phyloP scores from a whole-genome alignment of 108 stramenopile genomes.

The Discostella pseudostelligera region DNA sequence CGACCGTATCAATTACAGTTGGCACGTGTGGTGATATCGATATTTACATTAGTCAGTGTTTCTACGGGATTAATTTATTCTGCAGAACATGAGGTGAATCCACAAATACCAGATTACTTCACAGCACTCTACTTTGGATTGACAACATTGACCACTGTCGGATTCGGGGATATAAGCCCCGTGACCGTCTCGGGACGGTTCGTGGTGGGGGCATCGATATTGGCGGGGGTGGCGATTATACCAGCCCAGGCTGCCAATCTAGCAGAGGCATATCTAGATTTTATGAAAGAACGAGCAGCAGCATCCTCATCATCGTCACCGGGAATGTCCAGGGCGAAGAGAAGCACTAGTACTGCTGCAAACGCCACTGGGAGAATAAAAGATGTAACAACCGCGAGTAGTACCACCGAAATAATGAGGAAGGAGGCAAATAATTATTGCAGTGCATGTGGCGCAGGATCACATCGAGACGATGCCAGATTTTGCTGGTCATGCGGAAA shows the following conservation, averaged over 20 bases:
- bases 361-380: too few relatives aligned
- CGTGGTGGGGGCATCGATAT: slow-evolving; percentile 64
- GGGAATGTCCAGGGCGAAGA: slow-evolving; percentile 26
- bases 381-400: too few relatives aligned
- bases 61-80: slow-evolving; percentile 78
- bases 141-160: slow-evolving; percentile 75
- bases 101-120: slow-evolving; percentile 72
- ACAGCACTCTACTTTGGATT: slow-evolving; percentile 81
- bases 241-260: slow-evolving; percentile 70
- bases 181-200: slow-evolving; percentile 65
- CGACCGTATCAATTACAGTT: slow-evolving; percentile 72
- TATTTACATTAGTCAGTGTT: slow-evolving; percentile 76
- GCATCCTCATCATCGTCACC: slow-evolving; percentile 7
- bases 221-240: slow-evolving; percentile 76
- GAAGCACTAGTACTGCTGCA: background rate
- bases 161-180: slow-evolving; percentile 82
- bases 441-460: slow-evolving; percentile 46
- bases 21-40: slow-evolving; percentile 64
- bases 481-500: slow-evolving; percentile 68
- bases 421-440: slow-evolving; percentile 4
- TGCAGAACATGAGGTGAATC: slow-evolving; percentile 73
- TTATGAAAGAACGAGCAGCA: slow-evolving; percentile 34
- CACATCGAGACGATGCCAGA: slow-evolving; percentile 48
- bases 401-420: too few relatives aligned
- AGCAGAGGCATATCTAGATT: slow-evolving; percentile 39